Conservation (phyloP, 2,329 filamentous ascomycete species). For the Parastagonospora nodorum region DNA sequence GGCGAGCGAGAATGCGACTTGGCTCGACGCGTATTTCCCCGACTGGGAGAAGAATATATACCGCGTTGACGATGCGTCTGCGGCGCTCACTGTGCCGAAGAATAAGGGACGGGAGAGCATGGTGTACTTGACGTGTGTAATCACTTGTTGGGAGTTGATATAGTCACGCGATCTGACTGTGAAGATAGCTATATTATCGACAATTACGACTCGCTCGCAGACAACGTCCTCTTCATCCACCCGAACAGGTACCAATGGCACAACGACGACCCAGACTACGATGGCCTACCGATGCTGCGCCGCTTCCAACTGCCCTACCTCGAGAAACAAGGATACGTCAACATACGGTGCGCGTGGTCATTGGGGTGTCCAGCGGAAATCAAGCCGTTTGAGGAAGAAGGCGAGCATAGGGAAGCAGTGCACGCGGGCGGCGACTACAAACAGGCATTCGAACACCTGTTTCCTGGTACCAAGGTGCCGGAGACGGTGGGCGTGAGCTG, state of each 20-base stretch:
- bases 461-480: constrained; percentile 50
- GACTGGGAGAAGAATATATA: constrained; percentile 51
- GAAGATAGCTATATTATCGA: constrained; percentile 47
- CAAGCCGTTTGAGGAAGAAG: constrained; percentile 49
- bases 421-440: constrained; percentile 58
- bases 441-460: constrained; percentile 56
- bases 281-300: constrained; percentile 55
- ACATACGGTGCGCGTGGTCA: constrained; percentile 59
- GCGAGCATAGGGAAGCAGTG: constrained; percentile 49
- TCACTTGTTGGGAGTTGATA: too few species aligned
- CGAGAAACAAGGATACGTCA: constrained; percentile 57
- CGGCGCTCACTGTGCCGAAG: constrained; percentile 48
- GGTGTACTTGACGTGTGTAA: constrained; percentile 54
- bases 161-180: too few species aligned
- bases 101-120: constrained; percentile 58
- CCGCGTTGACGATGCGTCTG: constrained; percentile 47
- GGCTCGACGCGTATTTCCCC: constrained; percentile 46
- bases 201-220: constrained; percentile 47
- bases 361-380: constrained; percentile 59
- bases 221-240: constrained; percentile 50
- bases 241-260: constrained; percentile 54
- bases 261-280: constrained; percentile 59
- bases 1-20: constrained; percentile 47
- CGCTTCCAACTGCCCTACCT: constrained; percentile 57
- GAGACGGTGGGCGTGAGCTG: constrained; percentile 56